Conservation (phyloP, 495 filamentous ascomycete species). For the Polyplosphaeria fusca region DNA sequence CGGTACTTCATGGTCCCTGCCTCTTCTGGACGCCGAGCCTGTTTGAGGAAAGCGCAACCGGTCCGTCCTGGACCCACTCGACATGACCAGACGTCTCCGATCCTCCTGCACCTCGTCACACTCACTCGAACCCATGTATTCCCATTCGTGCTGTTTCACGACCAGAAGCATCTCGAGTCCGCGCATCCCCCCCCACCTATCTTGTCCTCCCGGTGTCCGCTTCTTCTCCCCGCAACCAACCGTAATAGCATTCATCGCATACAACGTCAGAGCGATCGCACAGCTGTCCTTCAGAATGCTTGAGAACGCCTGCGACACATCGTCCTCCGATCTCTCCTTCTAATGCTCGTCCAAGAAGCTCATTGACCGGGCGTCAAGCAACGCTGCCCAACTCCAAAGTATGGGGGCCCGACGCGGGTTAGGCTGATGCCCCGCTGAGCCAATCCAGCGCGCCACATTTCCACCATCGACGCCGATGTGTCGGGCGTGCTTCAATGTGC, state of each 20-base stretch:
- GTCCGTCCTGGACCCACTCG: no score
- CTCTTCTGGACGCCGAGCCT: no score
- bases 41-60: no score
- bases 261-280: neutral
- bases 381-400: neutral
- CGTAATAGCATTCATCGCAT: neutral
- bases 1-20: no score
- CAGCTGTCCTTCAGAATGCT: no score
- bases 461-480: slow-evolving; percentile 1
- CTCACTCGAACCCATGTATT: no score
- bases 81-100: no score
- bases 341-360: neutral
- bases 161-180: no score
- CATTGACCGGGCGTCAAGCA: neutral
- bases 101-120: no score
- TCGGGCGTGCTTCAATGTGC: slow-evolving; percentile 12
- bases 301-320: neutral
- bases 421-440: neutral
- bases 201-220: neutral
- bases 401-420: slow-evolving; percentile 9
- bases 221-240: neutral
- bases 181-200: neutral
- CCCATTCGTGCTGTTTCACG: no score
- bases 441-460: slow-evolving; percentile 11
- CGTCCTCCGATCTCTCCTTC: neutral